Conservation (phyloP, 192 early-diverging fungal species). For the Backusella sp. region DNA sequence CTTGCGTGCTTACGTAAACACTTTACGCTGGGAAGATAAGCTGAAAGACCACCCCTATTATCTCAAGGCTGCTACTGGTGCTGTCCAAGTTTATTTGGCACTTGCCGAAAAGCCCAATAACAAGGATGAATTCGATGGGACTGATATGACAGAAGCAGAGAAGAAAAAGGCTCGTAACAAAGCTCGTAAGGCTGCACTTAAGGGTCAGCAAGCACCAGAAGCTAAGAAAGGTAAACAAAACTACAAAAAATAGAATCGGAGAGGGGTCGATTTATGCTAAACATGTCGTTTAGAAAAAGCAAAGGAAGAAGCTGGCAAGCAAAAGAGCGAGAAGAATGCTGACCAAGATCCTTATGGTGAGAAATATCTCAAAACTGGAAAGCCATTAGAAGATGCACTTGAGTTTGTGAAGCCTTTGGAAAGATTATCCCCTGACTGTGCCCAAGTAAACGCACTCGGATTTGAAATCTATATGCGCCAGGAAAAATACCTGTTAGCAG, state of each 20-base stretch:
- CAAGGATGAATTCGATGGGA: conserved; percentile 48
- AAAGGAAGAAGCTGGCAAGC: conserved; percentile 45
- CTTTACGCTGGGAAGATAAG: conserved; percentile 78
- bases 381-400: conserved; percentile 73
- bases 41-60: conserved; percentile 72
- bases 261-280: not conserved
- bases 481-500: conserved; percentile 69
- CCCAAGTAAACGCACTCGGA: conserved; percentile 65
- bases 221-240: conserved; percentile 43
- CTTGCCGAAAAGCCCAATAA: conserved; percentile 56
- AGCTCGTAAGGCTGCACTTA: conserved; percentile 72
- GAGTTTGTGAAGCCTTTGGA: conserved; percentile 76
- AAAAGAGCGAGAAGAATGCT: conserved; percentile 43
- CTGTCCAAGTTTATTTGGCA: conserved; percentile 59
- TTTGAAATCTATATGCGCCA: conserved; percentile 64
- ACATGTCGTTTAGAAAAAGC: conserved; percentile 16
- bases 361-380: conserved; percentile 56
- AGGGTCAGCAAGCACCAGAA: conserved; percentile 52
- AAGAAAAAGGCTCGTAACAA: conserved; percentile 78
- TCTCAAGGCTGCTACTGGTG: conserved; percentile 70
- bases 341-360: conserved; percentile 76
- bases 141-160: conserved; percentile 67
- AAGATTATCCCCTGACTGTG: conserved; percentile 45
- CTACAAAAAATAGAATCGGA: not conserved
- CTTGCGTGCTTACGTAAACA: conserved; percentile 79